phyloP scores from a whole-genome alignment of 345 rosid genomes.

The Eucalyptus fibrosa region DNA sequence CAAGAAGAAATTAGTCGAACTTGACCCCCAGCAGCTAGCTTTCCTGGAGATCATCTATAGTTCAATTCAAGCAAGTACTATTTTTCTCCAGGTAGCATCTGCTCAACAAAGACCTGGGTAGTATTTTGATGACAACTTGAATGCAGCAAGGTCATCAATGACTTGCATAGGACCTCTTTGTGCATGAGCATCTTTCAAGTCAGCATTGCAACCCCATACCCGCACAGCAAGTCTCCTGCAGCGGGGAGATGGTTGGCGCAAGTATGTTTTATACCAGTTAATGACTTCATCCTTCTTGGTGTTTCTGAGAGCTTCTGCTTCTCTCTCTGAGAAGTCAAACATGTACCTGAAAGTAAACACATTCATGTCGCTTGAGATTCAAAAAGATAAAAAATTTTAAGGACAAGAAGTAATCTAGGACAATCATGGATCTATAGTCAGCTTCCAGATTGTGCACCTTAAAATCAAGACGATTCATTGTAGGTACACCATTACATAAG shows the following conservation, averaged over 20 bases:
- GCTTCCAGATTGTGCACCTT: background rate
- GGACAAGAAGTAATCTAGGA: background rate
- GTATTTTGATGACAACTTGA: constrained; percentile 50
- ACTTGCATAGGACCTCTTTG: constrained; percentile 12
- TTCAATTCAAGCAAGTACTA: background rate
- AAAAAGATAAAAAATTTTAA: background rate
- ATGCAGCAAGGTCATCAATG: constrained; percentile 35
- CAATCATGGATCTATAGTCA: background rate
- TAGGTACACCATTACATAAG: background rate
- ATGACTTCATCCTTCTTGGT: constrained; percentile 51
- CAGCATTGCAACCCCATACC: constrained; percentile 87
- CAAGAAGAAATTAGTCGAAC: background rate
- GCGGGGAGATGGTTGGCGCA: constrained; percentile 51
- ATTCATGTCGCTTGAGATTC: background rate
- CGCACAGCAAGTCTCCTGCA: constrained; percentile 71
- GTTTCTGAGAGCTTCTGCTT: constrained; percentile 62
- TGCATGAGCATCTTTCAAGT: constrained; percentile 27
- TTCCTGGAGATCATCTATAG: background rate
- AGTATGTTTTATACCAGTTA: constrained; percentile 55
- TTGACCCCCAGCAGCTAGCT: background rate
- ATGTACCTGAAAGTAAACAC: constrained; percentile 42
- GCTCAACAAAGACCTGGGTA: constrained; percentile 66
- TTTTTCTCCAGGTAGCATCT: background rate
- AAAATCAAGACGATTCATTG: background rate
- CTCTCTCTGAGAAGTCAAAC: constrained; percentile 61